Percentiles rank a stretch among this genome's conserved stretches.
Evolutionary conservation across 2,329 filamentous ascomycete species (phyloP).

Genomic region (Talaromyces sp.): DNA sequence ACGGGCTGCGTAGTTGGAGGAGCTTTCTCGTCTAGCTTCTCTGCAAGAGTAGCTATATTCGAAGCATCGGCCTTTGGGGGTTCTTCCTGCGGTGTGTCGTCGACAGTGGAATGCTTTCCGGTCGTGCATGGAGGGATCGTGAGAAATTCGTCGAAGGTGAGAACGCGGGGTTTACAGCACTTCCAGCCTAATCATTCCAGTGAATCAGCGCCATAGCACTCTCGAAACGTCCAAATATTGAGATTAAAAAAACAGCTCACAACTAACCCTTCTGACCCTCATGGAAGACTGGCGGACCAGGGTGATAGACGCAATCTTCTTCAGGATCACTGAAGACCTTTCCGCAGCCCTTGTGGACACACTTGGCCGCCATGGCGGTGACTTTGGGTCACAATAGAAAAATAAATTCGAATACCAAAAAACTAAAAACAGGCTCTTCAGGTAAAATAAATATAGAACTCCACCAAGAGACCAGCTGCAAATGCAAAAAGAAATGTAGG

Average conservation of each 20-base stretch:
- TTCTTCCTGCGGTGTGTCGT: conserved; percentile 56
- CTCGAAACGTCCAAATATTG: neutral
- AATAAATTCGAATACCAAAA: neutral
- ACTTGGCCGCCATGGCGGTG: conserved; percentile 55
- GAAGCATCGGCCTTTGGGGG: conserved; percentile 33
- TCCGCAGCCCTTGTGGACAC: conserved; percentile 92
- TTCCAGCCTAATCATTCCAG: conserved; percentile 72
- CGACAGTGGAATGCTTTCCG: conserved; percentile 86
- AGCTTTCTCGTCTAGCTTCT: conserved; percentile 12
- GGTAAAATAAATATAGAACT: neutral
- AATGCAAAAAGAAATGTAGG: neutral
- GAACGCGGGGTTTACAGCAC: conserved; percentile 93
- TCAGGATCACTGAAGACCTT: conserved; percentile 78
- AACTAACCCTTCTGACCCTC: conserved; percentile 91
- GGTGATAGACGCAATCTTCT: conserved; percentile 87
- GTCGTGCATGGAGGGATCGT: conserved; percentile 85
- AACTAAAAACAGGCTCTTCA: neutral
- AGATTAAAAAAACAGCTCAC: conserved; percentile 16
- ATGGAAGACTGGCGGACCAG: conserved; percentile 90
- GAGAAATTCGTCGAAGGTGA: conserved; percentile 98
- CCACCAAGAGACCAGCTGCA: neutral
- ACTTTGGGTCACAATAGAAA: neutral
- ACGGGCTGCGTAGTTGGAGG: conserved; percentile 15
- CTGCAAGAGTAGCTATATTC: conserved; percentile 15
- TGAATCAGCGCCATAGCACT: neutral